These are phyloP conservation scores for Ricinus communis DNA, from an alignment of 345 rosid species.

Conservation along the genomic window DNA sequence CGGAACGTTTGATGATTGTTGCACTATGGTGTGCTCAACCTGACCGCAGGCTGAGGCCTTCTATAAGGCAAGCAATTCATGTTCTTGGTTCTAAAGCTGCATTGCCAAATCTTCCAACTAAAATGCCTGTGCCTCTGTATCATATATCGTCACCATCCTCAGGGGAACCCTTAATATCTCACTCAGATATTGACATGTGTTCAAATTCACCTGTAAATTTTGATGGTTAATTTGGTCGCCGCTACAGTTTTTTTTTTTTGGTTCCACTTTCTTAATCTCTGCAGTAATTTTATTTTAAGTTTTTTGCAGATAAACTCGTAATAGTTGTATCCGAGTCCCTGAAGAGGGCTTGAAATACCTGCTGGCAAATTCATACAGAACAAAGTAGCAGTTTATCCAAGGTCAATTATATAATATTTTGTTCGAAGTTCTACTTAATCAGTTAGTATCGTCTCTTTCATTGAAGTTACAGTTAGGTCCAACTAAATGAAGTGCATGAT, in stretches of 20 bases:
- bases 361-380: no score
- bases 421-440: no score
- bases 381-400: no score
- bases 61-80: constrained; percentile 52
- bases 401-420: no score
- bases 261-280: background rate
- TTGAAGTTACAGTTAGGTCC: no score
- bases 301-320: no score
- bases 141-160: constrained; percentile 24
- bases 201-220: background rate
- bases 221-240: background rate
- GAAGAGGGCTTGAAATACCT: no score
- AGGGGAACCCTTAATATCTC: constrained; percentile 32
- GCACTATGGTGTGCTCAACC: constrained; percentile 72
- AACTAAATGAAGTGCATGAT: no score
- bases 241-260: background rate
- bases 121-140: constrained; percentile 46
- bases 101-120: constrained; percentile 43
- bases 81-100: constrained; percentile 44
- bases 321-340: no score
- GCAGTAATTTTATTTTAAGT: no score
- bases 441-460: no score
- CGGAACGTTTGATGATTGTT: constrained; percentile 38
- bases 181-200: constrained; percentile 36
- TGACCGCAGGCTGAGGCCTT: constrained; percentile 41